A percentile compares a stretch with the other conserved stretches of the same genome.
Conservation (phyloP, 495 filamentous ascomycete species). For the Friedmanniomyces endolithicus region DNA sequence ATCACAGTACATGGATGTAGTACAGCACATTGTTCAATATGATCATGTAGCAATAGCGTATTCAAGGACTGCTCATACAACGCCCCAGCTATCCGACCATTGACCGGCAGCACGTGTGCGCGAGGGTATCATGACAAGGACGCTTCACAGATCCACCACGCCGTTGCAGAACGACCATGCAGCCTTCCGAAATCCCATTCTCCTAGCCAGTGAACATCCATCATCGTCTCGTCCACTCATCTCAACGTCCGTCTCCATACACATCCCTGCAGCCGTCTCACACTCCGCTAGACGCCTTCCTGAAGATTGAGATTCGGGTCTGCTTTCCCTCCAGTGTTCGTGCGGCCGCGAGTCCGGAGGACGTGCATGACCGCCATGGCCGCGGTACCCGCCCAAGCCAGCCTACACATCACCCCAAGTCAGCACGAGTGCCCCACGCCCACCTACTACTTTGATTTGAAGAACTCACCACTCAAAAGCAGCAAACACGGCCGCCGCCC, state of each 20-base stretch:
- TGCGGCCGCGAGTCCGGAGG: slow-evolving; percentile 17
- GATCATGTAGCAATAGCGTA: too few species aligned
- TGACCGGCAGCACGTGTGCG: too few species aligned
- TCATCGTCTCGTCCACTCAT: too few species aligned
- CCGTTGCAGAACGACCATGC: not conserved
- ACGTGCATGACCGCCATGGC: slow-evolving; percentile 32
- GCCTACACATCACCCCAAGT: slow-evolving; percentile 29
- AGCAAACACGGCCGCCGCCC: slow-evolving; percentile 42
- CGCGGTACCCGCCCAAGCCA: slow-evolving; percentile 40
- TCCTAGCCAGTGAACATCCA: not conserved
- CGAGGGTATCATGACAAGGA: too few species aligned
- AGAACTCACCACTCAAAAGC: slow-evolving; percentile 46
- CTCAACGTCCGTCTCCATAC: too few species aligned
- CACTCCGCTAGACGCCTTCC: slow-evolving; percentile 25
- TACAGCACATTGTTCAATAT: too few species aligned
- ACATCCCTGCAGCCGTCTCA: not conserved
- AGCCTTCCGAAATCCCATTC: not conserved
- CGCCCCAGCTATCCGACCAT: too few species aligned
- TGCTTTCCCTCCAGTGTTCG: slow-evolving; percentile 8
- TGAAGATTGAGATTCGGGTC: slow-evolving; percentile 28
- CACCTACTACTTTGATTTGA: not conserved
- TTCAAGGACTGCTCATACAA: too few species aligned
- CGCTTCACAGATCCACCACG: too few species aligned
- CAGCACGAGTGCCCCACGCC: not conserved
- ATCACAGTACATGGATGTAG: too few species aligned